Conservation (phyloP, 331 rosid species). For the Rosa hybrid region DNA sequence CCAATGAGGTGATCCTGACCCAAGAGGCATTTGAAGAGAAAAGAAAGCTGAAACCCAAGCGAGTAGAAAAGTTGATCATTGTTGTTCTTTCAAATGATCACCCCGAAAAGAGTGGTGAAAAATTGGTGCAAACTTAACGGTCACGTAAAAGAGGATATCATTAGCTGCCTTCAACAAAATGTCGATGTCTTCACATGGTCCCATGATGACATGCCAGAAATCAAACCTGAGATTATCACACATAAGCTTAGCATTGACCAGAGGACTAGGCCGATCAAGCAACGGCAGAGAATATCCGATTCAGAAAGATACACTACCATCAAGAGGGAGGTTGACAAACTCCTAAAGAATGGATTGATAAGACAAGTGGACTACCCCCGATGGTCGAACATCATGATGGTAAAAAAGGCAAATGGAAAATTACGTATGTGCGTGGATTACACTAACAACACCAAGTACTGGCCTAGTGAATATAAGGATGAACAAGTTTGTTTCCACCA, state of each 20-base stretch:
- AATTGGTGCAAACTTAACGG: not conserved
- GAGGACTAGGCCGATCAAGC: not conserved
- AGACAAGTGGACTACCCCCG: not conserved
- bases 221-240: not conserved
- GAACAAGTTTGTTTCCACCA: too few relatives aligned
- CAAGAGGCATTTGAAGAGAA: not conserved
- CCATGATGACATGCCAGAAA: not conserved
- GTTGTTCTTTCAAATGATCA: not conserved
- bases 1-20: not conserved
- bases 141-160: not conserved
- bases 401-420: not conserved
- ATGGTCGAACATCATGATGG: not conserved
- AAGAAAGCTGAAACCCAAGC: not conserved
- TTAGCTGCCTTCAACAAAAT: not conserved
- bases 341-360: not conserved
- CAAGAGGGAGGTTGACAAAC: not conserved
- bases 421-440: not conserved
- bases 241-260: not conserved
- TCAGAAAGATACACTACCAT: not conserved
- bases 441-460: not conserved
- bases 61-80: not conserved
- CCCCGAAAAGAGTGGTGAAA: not conserved
- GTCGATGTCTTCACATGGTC: not conserved
- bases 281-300: too few relatives aligned
- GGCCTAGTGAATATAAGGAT: too few relatives aligned